phyloP scores from a whole-genome alignment of 129 eudicot species.

The Erigeron canadensis region DNA sequence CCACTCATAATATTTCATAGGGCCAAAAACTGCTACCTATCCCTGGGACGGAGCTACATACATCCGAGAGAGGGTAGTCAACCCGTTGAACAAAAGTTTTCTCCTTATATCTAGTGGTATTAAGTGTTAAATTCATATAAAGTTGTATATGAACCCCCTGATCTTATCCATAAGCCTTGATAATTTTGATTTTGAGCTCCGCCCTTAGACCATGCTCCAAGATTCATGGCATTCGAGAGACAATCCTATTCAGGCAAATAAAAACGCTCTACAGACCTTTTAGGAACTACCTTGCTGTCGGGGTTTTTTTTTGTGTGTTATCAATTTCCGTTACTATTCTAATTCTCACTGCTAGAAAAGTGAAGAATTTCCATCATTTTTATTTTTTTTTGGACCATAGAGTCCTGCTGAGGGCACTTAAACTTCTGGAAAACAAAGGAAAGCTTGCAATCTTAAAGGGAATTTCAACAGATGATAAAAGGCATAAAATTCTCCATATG shows the following conservation, averaged over 20 bases:
- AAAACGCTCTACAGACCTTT: slow-evolving; percentile 2
- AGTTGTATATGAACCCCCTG: too few relatives aligned
- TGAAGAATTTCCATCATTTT: slow-evolving; percentile 23
- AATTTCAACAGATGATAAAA: slow-evolving; percentile 81
- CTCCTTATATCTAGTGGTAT: too few relatives aligned
- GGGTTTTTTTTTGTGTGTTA: too few relatives aligned
- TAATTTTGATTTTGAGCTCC: too few relatives aligned
- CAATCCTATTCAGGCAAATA: neutral
- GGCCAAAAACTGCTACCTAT: neutral
- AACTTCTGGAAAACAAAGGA: slow-evolving; percentile 67
- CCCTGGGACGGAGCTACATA: neutral
- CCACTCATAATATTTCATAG: neutral
- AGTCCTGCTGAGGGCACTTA: slow-evolving; percentile 71
- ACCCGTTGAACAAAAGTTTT: too few relatives aligned
- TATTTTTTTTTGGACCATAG: too few relatives aligned
- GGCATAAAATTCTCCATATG: slow-evolving; percentile 67
- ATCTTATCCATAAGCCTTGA: too few relatives aligned
- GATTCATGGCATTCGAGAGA: neutral
- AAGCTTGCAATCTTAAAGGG: slow-evolving; percentile 82
- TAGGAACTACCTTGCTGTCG: neutral
- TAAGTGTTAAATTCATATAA: too few relatives aligned
- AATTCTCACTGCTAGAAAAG: neutral
- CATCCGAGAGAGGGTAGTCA: too few relatives aligned
- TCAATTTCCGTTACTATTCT: neutral
- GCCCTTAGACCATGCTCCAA: neutral